Percentiles rank a stretch among this genome's conserved stretches.
Conservation (phyloP, 257 asterid genomes). For the Coffea canephora region DNA sequence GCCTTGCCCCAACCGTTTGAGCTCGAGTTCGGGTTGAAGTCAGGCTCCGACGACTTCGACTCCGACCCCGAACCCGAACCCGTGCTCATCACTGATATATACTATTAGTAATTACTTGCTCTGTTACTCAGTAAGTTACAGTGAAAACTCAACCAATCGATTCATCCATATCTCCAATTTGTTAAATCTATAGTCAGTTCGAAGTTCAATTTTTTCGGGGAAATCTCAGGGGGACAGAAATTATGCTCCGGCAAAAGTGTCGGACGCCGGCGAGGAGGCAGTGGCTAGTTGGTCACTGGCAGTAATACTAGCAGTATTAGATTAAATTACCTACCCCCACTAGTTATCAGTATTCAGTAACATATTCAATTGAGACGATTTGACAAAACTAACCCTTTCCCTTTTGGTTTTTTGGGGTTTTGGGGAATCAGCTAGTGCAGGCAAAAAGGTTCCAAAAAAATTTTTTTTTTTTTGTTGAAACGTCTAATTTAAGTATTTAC, state of each 20-base stretch:
- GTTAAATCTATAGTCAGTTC: too few species aligned
- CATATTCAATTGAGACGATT: too few species aligned
- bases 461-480: neutral
- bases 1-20: constrained; percentile 75
- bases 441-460: too few species aligned
- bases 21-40: constrained; percentile 48
- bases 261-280: neutral
- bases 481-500: too few species aligned
- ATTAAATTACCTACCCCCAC: neutral
- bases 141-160: constrained; percentile 7
- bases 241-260: neutral
- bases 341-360: too few species aligned
- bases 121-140: too few species aligned
- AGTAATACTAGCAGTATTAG: too few species aligned
- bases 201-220: neutral
- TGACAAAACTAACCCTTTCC: neutral
- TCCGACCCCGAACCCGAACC: constrained; percentile 62
- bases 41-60: constrained; percentile 52
- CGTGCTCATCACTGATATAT: constrained; percentile 47
- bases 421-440: neutral
- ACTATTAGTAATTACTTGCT: neutral
- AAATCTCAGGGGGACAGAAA: neutral
- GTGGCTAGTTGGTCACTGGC: neutral
- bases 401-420: too few species aligned
- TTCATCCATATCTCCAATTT: neutral